phyloP scores from a whole-genome alignment of 2,329 filamentous ascomycete genomes.

The Zasmidium angulare region DNA sequence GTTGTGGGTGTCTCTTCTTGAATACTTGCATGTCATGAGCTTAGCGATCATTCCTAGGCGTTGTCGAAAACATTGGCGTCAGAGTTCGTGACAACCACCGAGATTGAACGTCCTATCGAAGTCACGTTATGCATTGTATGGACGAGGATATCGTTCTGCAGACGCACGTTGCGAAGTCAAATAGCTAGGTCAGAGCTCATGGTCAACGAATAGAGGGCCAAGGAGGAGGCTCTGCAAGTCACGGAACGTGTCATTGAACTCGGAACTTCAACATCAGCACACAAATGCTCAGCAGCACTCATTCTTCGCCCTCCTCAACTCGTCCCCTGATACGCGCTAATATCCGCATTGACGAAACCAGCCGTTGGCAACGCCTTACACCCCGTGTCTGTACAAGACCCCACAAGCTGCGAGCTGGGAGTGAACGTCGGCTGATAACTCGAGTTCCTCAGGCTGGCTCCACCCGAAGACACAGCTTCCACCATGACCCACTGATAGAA shows the following conservation, averaged over 20 bases:
- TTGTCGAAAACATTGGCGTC: too few relatives aligned
- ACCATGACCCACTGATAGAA: conserved; percentile 4
- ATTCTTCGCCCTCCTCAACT: not conserved
- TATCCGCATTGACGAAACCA: not conserved
- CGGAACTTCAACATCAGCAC: too few relatives aligned
- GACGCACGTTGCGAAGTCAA: too few relatives aligned
- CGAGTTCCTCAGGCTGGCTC: conserved; percentile 26
- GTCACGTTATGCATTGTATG: too few relatives aligned
- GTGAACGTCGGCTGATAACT: conserved; percentile 23
- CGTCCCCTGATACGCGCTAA: not conserved
- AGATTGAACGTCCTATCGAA: too few relatives aligned
- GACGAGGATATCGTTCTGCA: too few relatives aligned
- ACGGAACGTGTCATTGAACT: too few relatives aligned
- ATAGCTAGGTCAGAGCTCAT: too few relatives aligned
- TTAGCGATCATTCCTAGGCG: not conserved
- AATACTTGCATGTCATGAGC: not conserved
- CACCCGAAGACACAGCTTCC: conserved; percentile 4
- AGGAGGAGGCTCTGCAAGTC: too few relatives aligned
- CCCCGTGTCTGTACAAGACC: not conserved
- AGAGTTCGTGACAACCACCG: too few relatives aligned
- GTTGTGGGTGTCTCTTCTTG: not conserved
- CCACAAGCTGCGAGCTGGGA: not conserved
- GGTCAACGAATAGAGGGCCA: too few relatives aligned
- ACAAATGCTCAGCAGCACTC: too few relatives aligned
- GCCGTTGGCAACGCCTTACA: not conserved